A percentile compares a stretch with the other conserved stretches of the same genome.
Evolutionary conservation across 495 filamentous ascomycete genomes (phyloP).

Genomic region (Neurospora sp.): DNA sequence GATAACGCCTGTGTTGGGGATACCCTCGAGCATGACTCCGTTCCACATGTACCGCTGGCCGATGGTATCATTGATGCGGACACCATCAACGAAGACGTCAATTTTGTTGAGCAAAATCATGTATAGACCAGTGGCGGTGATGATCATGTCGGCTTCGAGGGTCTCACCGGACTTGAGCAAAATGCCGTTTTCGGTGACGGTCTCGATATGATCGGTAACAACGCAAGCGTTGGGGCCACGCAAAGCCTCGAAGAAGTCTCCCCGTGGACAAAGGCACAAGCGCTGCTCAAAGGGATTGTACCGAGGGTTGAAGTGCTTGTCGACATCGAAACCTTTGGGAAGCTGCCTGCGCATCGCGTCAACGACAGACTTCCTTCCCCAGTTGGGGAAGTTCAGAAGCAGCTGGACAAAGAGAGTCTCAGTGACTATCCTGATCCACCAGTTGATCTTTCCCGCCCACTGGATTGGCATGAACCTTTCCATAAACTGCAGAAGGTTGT

Average conservation of each 20-base stretch:
- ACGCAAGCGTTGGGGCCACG: constrained; percentile 47
- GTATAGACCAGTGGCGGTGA: constrained; percentile 65
- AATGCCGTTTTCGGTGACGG: constrained; percentile 50
- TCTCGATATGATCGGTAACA: constrained; percentile 59
- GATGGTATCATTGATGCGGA: constrained; percentile 38
- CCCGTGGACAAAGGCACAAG: constrained; percentile 58
- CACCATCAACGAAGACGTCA: constrained; percentile 43
- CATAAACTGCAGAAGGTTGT: constrained; percentile 15
- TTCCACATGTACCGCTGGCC: constrained; percentile 45
- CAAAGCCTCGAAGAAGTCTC: constrained; percentile 60
- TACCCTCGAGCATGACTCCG: constrained; percentile 33
- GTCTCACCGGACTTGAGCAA: constrained; percentile 43
- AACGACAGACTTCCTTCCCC: constrained; percentile 37
- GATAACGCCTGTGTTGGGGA: constrained; percentile 28
- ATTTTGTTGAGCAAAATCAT: constrained; percentile 44
- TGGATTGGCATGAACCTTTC: constrained; percentile 31
- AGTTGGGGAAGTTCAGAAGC: constrained; percentile 37
- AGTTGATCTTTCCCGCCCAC: constrained; percentile 21
- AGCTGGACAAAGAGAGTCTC: constrained; percentile 22
- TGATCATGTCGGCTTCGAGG: constrained; percentile 58
- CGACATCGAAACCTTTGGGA: constrained; percentile 42
- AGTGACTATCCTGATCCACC: constrained; percentile 23
- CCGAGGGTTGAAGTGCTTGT: constrained; percentile 59
- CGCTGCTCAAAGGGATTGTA: constrained; percentile 72
- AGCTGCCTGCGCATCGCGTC: constrained; percentile 36